Percentiles rank a stretch among this genome's conserved stretches.
Conservation (phyloP, 345 rosid genomes). For the Dimocarpus longan region DNA sequence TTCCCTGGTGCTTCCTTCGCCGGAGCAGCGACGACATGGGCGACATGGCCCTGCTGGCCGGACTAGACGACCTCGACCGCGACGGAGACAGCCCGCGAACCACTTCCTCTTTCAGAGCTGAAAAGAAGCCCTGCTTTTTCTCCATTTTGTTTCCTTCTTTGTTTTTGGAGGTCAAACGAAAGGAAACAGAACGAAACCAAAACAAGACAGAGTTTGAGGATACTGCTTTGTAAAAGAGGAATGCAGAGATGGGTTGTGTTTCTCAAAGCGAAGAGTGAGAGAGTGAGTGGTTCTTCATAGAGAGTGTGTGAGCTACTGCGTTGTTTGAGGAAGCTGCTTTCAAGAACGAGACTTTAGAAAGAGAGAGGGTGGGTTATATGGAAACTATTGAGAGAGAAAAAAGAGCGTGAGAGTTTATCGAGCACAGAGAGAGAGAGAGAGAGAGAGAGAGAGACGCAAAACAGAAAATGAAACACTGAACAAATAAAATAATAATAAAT, state of each 20-base stretch:
- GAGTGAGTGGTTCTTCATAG: not conserved
- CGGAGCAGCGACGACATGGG: slow-evolving; percentile 55
- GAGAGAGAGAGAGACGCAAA: not conserved
- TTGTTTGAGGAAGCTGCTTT: not conserved
- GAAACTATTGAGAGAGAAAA: not conserved
- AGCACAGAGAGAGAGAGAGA: not conserved
- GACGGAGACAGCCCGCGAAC: slow-evolving; percentile 87
- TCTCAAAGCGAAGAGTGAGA: not conserved
- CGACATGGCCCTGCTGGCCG: slow-evolving; percentile 50
- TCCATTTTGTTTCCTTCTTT: slow-evolving; percentile 51
- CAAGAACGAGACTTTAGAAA: not conserved
- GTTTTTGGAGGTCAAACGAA: not conserved
- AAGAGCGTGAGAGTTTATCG: not conserved
- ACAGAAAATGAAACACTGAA: not conserved
- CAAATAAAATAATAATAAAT: not conserved
- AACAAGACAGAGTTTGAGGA: not conserved
- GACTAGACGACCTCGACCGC: slow-evolving; percentile 65
- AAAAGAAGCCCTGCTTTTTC: slow-evolving; percentile 86
- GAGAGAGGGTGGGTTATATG: not conserved
- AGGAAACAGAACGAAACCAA: not conserved
- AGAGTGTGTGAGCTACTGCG: not conserved
- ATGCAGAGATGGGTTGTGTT: not conserved
- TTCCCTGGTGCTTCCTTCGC: slow-evolving; percentile 44
- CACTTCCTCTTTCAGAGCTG: slow-evolving; percentile 80
- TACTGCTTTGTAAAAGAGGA: not conserved